Percentiles rank a stretch among this genome's conserved stretches.
These are phyloP conservation scores for Monosporozyma yasuniensis DNA, from an alignment of 805 yeast species.

Conservation along the genomic window DNA sequence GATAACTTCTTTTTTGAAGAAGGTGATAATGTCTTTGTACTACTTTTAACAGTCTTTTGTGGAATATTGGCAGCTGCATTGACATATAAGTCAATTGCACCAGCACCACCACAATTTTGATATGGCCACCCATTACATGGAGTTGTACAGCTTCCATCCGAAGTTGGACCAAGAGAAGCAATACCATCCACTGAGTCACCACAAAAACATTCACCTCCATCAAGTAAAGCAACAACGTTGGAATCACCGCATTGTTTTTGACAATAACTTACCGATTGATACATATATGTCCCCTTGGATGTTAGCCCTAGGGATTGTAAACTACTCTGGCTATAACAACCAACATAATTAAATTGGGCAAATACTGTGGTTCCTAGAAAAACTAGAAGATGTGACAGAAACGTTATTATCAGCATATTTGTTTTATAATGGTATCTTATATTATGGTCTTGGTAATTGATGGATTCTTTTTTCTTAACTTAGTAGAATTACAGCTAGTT, in stretches of 20 bases:
- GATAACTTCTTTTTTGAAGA: not conserved
- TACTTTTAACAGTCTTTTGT: not conserved
- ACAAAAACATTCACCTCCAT: slow-evolving; percentile 58
- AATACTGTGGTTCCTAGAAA: not conserved
- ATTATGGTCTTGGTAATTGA: not conserved
- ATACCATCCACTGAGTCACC: slow-evolving; percentile 46
- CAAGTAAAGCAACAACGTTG: slow-evolving; percentile 41
- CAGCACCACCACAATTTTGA: slow-evolving; percentile 57
- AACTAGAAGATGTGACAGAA: not conserved
- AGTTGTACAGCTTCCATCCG: slow-evolving; percentile 32
- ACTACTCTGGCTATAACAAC: slow-evolving; percentile 30
- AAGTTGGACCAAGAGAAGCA: slow-evolving; percentile 17
- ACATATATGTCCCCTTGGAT: slow-evolving; percentile 41
- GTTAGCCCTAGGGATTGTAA: slow-evolving; percentile 18
- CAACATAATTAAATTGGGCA: slow-evolving; percentile 19
- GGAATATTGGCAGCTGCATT: slow-evolving; percentile 13
- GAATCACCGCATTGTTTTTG: slow-evolving; percentile 41
- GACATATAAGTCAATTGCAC: slow-evolving; percentile 39
- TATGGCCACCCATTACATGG: slow-evolving; percentile 54
- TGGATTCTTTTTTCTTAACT: no score
- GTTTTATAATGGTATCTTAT: not conserved
- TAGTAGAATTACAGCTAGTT: no score
- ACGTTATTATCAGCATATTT: not conserved
- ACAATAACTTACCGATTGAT: slow-evolving; percentile 56
- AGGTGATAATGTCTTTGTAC: not conserved